These are phyloP conservation scores for Fusarium praegraminearum DNA, from an alignment of 2,329 filamentous ascomycete genomes.

Conservation along the genomic window DNA sequence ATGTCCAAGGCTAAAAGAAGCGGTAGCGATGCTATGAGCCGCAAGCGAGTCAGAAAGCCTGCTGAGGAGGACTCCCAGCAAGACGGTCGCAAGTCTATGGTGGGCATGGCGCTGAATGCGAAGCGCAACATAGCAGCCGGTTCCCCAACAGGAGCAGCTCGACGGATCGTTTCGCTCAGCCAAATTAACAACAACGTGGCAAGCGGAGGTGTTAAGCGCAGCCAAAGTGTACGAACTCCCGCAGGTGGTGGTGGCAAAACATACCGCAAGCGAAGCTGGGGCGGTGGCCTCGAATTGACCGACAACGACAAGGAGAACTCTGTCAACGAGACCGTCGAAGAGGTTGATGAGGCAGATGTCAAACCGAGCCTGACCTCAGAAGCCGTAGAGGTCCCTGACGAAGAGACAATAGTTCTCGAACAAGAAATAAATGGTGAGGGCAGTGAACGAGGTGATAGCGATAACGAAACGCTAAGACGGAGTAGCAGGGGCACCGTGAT, in stretches of 20 bases:
- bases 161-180: constrained; percentile 89
- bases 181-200: constrained; percentile 85
- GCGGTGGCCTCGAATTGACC: constrained; percentile 62
- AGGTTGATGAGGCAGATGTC: constrained; percentile 55
- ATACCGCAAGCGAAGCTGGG: constrained; percentile 78
- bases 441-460: constrained; percentile 57
- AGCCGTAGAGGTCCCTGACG: constrained; percentile 36
- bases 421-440: constrained; percentile 34
- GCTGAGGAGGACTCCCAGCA: constrained; percentile 40
- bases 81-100: constrained; percentile 53
- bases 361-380: constrained; percentile 34
- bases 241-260: constrained; percentile 54
- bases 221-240: constrained; percentile 79
- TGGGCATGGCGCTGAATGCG: constrained; percentile 67
- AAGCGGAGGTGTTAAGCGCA: constrained; percentile 75
- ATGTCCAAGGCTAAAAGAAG: constrained; percentile 72
- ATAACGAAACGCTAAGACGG: constrained; percentile 63
- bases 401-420: constrained; percentile 45
- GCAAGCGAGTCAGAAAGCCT: constrained; percentile 65
- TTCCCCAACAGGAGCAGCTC: constrained; percentile 67
- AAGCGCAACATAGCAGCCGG: constrained; percentile 62
- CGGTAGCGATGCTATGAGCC: constrained; percentile 67
- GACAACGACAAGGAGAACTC: constrained; percentile 72
- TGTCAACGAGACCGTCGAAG: constrained; percentile 73
- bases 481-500: constrained; percentile 64